Evolutionary conservation across 139 green algal species (phyloP).

Genomic region (Coelastrella sp.): DNA sequence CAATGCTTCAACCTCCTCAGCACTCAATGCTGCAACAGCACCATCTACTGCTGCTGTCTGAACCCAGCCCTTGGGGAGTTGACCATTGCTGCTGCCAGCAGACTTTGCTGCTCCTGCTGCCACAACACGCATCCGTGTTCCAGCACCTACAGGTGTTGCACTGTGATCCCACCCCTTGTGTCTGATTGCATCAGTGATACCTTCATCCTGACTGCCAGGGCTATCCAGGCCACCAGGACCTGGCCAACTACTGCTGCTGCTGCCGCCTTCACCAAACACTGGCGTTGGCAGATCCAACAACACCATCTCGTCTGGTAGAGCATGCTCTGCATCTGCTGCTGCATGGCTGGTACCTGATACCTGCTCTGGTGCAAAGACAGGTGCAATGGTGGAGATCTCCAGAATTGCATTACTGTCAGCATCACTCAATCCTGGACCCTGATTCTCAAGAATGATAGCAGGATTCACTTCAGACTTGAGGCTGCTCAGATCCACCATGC

Average conservation of each 20-base stretch:
- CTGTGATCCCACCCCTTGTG: neutral
- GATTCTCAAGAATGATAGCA: neutral
- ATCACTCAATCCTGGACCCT: neutral
- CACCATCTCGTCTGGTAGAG: neutral
- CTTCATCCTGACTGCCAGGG: neutral
- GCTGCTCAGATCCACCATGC: neutral
- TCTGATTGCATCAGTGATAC: neutral
- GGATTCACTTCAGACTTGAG: neutral
- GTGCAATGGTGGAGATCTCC: neutral
- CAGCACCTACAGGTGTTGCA: neutral
- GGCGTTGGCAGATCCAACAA: conserved; percentile 18
- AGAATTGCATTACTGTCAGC: neutral
- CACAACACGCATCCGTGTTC: neutral
- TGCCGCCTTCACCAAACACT: conserved; percentile 2
- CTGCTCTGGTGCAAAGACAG: neutral
- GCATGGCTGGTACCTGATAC: conserved; percentile 29
- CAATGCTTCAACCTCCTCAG: neutral
- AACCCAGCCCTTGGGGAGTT: neutral
- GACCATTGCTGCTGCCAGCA: neutral
- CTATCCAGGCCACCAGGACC: neutral
- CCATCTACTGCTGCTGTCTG: neutral
- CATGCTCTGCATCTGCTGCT: conserved; percentile 32
- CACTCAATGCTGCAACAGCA: conserved; percentile 4
- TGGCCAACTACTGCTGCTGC: neutral
- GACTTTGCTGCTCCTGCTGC: neutral